These are phyloP conservation scores for Penicillium ucsense DNA, from an alignment of 495 filamentous ascomycete species.

Conservation along the genomic window DNA sequence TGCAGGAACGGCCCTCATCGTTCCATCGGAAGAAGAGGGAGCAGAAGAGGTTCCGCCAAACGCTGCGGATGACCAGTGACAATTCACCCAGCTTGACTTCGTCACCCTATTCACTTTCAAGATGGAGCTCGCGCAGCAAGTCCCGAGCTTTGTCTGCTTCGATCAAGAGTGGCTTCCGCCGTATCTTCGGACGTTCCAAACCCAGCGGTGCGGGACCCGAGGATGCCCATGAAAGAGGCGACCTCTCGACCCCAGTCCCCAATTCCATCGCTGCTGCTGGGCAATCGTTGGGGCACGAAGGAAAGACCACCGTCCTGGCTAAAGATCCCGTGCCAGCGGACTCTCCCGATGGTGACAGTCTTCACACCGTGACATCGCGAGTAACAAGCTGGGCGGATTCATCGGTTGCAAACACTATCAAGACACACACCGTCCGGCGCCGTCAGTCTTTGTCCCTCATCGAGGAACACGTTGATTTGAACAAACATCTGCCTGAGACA, in stretches of 20 bases:
- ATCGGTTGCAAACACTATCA: slow-evolving; percentile 40
- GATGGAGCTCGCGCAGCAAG: slow-evolving; percentile 35
- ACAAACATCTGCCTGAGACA: slow-evolving; percentile 20
- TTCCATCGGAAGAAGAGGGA: slow-evolving; percentile 35
- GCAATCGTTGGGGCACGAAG: neutral
- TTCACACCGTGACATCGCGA: slow-evolving; percentile 50
- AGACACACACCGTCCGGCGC: slow-evolving; percentile 28
- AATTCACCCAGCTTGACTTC: slow-evolving; percentile 22
- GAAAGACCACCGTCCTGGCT: neutral
- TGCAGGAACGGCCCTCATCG: slow-evolving; percentile 36
- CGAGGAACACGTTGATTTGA: slow-evolving; percentile 48
- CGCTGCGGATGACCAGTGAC: slow-evolving; percentile 43
- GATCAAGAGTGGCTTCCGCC: slow-evolving; percentile 52
- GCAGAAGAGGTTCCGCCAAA: slow-evolving; percentile 49
- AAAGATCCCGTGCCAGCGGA: slow-evolving; percentile 4
- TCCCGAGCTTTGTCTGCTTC: slow-evolving; percentile 51
- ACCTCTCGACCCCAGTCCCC: neutral
- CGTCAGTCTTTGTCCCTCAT: slow-evolving; percentile 56
- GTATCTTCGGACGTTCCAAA: slow-evolving; percentile 45
- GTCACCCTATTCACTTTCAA: slow-evolving; percentile 10
- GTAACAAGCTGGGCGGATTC: slow-evolving; percentile 73
- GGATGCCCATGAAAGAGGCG: too few species aligned
- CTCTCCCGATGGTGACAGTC: slow-evolving; percentile 35
- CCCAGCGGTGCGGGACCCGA: slow-evolving; percentile 8
- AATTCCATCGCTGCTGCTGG: neutral